Evolutionary conservation across 257 asterid species (phyloP), one percentile per base, ranked within the genome.

Genomic region (Capsicum baccatum): DNA sequence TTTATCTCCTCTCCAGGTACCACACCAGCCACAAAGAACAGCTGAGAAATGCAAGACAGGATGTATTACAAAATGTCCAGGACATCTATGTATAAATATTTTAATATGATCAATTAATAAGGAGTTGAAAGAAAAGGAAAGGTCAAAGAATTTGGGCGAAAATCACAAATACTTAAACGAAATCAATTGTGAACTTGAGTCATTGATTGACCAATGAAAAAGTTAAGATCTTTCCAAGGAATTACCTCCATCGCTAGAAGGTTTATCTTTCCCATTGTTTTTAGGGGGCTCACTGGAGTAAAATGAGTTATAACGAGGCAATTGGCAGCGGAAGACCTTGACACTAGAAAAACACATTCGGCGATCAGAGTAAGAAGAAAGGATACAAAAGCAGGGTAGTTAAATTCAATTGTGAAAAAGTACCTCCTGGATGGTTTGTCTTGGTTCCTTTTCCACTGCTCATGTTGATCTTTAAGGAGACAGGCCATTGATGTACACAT

Each of bases 1-100:
- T 86, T 96, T 94, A 90, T 92, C 96, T 68, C 98, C 98, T 89
- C 88, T 93, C 98, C 98, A 96, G 5, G 97, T 92, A 86, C 94
- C 97, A 85, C 99, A 96, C 98, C 98, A 96, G 83, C 90, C 84
- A 84, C 99, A 96, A 37, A 92, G 96, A 80, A 84, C 39, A 74
- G 92, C 99, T 94, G 92, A 39, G 80, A 89, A 57, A 83, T 58
- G 69, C 2, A 79, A 44, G 26, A 76, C 48, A 76, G 26, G 81
- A 52, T 33, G 63, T 52, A 71, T 57, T n/a, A 4, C 10, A 68
- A 56, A 35, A 47, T 74, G 52, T 52, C 33, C 84, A 60, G 54
- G 63, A 62, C 13, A 64, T 79, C 79, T 85, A 44, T 48, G 79
- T 19, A 48, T 19, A 59, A 83, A 67, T 44, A 9, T 13, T 33